These are phyloP conservation scores for Fusarium torulosum DNA, from an alignment of 2,329 filamentous ascomycete genomes.

Conservation along the genomic window DNA sequence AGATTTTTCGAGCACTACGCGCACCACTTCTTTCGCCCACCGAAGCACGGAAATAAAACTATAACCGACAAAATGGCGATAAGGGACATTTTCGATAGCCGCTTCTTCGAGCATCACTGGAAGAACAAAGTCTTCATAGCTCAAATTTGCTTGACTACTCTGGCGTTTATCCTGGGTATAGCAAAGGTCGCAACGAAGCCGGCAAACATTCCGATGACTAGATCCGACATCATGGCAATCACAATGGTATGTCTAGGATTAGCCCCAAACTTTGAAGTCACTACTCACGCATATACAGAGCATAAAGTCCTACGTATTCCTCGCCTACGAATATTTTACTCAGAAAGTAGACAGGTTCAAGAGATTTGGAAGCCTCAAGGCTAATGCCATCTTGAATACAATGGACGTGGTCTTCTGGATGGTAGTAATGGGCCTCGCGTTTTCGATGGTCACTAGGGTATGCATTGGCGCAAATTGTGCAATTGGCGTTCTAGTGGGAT, in stretches of 20 bases:
- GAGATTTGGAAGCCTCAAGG: slow-evolving; percentile 43
- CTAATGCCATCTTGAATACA: slow-evolving; percentile 43
- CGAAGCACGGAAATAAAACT: no score
- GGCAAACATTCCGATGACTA: slow-evolving; percentile 14
- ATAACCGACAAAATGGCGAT: neutral
- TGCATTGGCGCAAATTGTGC: slow-evolving; percentile 35
- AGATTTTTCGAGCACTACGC: no score
- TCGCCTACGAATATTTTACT: slow-evolving; percentile 33
- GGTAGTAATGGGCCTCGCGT: slow-evolving; percentile 44
- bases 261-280: no score
- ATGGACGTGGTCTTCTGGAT: slow-evolving; percentile 48
- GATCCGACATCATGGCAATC: slow-evolving; percentile 37
- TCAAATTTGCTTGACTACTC: neutral
- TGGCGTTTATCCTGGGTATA: slow-evolving; percentile 24
- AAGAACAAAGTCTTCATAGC: slow-evolving; percentile 31
- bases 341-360: slow-evolving; percentile 47
- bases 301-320: slow-evolving; percentile 26
- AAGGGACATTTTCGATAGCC: slow-evolving; percentile 23
- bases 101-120: slow-evolving; percentile 29
- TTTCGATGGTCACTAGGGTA: slow-evolving; percentile 25
- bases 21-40: no score
- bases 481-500: slow-evolving; percentile 26
- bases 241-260: slow-evolving; percentile 42
- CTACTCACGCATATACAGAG: neutral
- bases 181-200: slow-evolving; percentile 32